Evolutionary conservation across 441 rosid genomes (phyloP).

Genomic region (Macaranga tanarius): DNA sequence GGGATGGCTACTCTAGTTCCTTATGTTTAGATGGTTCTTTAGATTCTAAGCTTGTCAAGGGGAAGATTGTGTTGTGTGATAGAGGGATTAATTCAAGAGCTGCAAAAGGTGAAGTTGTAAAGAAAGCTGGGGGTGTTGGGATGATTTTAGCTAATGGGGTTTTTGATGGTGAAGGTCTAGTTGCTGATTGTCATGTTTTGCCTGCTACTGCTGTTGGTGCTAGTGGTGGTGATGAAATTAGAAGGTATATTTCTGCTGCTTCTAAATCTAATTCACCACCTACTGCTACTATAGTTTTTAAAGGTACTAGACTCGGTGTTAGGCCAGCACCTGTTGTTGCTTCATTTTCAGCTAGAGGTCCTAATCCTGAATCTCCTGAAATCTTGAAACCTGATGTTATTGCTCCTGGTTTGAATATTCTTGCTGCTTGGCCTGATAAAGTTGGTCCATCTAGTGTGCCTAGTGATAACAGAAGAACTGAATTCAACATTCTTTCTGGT

Average conservation of each 20-base stretch:
- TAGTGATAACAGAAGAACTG: slow-evolving; percentile 54
- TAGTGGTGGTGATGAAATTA: slow-evolving; percentile 53
- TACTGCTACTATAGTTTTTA: slow-evolving; percentile 57
- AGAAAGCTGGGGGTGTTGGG: slow-evolving; percentile 73
- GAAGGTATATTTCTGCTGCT: slow-evolving; percentile 49
- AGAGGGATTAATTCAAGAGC: slow-evolving; percentile 72
- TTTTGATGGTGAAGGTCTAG: slow-evolving; percentile 76
- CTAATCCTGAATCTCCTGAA: slow-evolving; percentile 67
- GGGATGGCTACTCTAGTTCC: slow-evolving; percentile 64
- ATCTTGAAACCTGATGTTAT: slow-evolving; percentile 75
- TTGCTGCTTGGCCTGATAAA: slow-evolving; percentile 77
- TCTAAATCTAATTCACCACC: slow-evolving; percentile 39
- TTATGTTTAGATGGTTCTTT: slow-evolving; percentile 71
- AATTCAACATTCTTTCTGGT: slow-evolving; percentile 75
- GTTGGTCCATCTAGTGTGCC: slow-evolving; percentile 65
- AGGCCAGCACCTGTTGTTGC: slow-evolving; percentile 82
- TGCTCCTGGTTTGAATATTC: slow-evolving; percentile 77
- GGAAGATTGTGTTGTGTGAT: slow-evolving; percentile 71
- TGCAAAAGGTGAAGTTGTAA: slow-evolving; percentile 73
- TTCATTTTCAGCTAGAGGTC: slow-evolving; percentile 80
- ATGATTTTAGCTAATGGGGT: slow-evolving; percentile 79
- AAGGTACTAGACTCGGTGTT: slow-evolving; percentile 62
- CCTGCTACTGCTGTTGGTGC: slow-evolving; percentile 79
- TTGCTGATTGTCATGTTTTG: slow-evolving; percentile 73
- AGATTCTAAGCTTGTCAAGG: slow-evolving; percentile 50